Percentiles rank a stretch among this genome's conserved stretches.
Conservation (phyloP, 2,329 filamentous ascomycete genomes). For the Pseudogymnoascus sp. region DNA sequence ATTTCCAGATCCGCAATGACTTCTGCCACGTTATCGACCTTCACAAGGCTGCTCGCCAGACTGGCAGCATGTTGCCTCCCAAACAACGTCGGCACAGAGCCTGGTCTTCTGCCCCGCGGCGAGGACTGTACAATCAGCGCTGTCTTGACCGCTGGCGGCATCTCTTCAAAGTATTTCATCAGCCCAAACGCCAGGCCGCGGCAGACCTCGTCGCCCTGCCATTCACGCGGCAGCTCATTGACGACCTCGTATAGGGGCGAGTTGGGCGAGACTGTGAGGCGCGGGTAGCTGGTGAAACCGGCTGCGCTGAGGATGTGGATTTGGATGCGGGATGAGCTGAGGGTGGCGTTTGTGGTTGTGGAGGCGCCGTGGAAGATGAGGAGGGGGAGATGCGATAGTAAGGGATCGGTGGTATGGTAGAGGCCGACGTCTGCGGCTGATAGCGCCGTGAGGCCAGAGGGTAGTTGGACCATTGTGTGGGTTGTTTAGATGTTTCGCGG, state of each 20-base stretch:
- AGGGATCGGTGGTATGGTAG: conserved; percentile 80
- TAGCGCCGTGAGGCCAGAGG: conserved; percentile 64
- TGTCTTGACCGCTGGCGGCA: conserved; percentile 68
- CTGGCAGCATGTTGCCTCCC: conserved; percentile 89
- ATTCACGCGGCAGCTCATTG: conserved; percentile 80
- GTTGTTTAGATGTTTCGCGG: not conserved
- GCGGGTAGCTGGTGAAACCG: conserved; percentile 81
- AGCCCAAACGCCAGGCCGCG: conserved; percentile 86
- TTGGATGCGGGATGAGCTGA: conserved; percentile 89
- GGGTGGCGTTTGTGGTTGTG: conserved; percentile 76
- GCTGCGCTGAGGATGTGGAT: conserved; percentile 85
- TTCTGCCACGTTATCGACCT: conserved; percentile 66
- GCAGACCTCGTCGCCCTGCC: conserved; percentile 90
- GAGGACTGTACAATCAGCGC: conserved; percentile 49
- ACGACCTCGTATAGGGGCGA: conserved; percentile 88
- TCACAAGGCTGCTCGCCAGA: conserved; percentile 74
- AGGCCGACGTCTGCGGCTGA: conserved; percentile 75
- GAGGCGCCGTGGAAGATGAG: conserved; percentile 89
- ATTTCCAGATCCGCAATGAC: conserved; percentile 65
- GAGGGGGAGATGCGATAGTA: conserved; percentile 72
- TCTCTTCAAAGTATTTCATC: conserved; percentile 87
- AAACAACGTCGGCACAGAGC: conserved; percentile 60
- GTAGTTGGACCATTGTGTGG: conserved; percentile 70
- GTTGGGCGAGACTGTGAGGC: conserved; percentile 86
- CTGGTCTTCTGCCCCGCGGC: conserved; percentile 45